A percentile compares a stretch with the other conserved stretches of the same genome.
Conservation (phyloP, 805 yeast species). For the Metschnikowia cubensis region DNA sequence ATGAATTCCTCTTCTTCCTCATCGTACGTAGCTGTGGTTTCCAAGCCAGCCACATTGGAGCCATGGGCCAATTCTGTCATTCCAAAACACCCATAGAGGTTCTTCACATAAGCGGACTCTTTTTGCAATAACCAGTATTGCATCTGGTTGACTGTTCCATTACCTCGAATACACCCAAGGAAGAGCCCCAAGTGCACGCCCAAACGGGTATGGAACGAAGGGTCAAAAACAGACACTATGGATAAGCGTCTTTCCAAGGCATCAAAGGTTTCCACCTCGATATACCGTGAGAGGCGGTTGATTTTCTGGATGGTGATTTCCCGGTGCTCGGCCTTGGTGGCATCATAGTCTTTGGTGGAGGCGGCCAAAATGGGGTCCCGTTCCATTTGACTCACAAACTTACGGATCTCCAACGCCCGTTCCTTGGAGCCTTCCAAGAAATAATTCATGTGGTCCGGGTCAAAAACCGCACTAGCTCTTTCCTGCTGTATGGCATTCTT, state of each 20-base stretch:
- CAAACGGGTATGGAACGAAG: constrained; percentile 73
- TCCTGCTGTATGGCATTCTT: constrained; percentile 37
- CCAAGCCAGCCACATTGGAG: constrained; percentile 88
- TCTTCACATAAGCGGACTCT: constrained; percentile 57
- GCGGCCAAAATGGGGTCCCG: constrained; percentile 64
- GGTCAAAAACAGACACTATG: constrained; percentile 64
- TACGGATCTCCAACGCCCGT: constrained; percentile 39
- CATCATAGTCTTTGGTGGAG: constrained; percentile 53
- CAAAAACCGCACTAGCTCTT: constrained; percentile 40
- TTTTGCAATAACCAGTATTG: constrained; percentile 75
- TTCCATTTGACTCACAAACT: constrained; percentile 54
- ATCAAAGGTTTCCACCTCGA: constrained; percentile 46
- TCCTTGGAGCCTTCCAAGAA: constrained; percentile 54
- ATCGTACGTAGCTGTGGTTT: constrained; percentile 86
- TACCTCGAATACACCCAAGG: constrained; percentile 75
- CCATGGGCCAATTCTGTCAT: constrained; percentile 62
- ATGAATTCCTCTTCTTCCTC: constrained; percentile 59
- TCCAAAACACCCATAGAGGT: constrained; percentile 60
- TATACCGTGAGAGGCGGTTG: constrained; percentile 55
- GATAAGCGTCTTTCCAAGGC: constrained; percentile 57
- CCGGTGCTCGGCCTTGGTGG: constrained; percentile 53
- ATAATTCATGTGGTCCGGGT: constrained; percentile 39
- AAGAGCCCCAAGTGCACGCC: constrained; percentile 90
- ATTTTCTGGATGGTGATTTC: constrained; percentile 59
- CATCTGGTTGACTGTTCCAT: constrained; percentile 82